Base-by-base conservation (phyloP, 1,284 basidiomycete genomes). In the Caloboletus firmus region DNA sequence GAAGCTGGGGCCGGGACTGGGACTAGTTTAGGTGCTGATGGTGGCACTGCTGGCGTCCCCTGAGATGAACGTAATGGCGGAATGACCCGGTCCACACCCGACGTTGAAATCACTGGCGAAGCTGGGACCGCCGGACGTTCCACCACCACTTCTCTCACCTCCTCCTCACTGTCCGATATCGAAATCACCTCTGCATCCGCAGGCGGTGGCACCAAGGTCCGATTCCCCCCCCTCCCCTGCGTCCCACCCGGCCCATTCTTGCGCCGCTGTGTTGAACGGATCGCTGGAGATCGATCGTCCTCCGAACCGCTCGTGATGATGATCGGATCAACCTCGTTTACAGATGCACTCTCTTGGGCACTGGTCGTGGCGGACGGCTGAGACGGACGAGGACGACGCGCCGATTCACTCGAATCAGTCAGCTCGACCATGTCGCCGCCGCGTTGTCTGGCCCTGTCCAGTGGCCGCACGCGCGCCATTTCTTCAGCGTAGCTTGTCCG, bases 101-200 rank as follows among this genome's bases (percentile, higher is more conserved):
- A 42, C 8, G 32, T 49, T 1, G 57, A 49, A 9, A 26, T 18
- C 30, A 13, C 43, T 7, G 22, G 32, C 4, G 20, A 28, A 35
- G 32, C 18, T 5, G 46, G 22, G 20, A 12, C 17, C 5, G 18
- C 7, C 7, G 32, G 41, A 20, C 10, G 34, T n/a, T 10, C 41
- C 22, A 18, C 24, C 22, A 18, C 34, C 24, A 36, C 6, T 15
- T 13, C 44, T 35, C 18, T 41, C 18, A n/a, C 8, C 15, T 61
- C 63, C 2, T 59, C 57, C 0, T 70, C 67, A 18, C 67, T 71
- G 22, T 72, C 70, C n/a, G 49, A 44, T 17, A 72, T 49, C 12
- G 52, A 61, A 24, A 69, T 69, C 13, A 72, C 62, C 34, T 71
- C 70, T 6, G 7, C 56, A 13, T 51, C 30, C 26, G 5, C 10